These are phyloP conservation scores for Posidonia oceanica DNA, from an alignment of 116 monocot species.

Conservation along the genomic window DNA sequence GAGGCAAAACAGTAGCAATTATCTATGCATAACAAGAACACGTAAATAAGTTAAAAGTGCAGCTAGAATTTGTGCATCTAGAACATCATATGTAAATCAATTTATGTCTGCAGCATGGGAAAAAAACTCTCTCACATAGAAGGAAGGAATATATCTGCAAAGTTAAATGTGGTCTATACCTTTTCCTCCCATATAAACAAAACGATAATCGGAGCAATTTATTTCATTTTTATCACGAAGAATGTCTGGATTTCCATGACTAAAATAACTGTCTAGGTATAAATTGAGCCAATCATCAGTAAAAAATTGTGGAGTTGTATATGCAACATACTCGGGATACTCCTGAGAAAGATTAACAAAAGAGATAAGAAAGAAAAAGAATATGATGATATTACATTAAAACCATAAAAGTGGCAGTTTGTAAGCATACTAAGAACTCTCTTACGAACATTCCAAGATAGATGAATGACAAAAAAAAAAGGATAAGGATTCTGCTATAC, in stretches of 20 bases:
- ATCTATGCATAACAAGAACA: neutral
- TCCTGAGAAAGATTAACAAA: conserved; percentile 42
- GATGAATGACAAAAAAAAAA: too few relatives aligned
- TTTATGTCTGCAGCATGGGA: neutral
- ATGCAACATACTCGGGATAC: conserved; percentile 77
- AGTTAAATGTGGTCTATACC: conserved; percentile 22
- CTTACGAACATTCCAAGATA: too few relatives aligned
- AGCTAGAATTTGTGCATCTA: neutral
- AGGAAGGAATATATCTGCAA: too few relatives aligned
- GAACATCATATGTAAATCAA: too few relatives aligned
- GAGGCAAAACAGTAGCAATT: neutral
- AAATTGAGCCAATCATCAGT: conserved; percentile 97
- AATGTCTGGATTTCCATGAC: conserved; percentile 42
- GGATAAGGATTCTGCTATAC: too few relatives aligned
- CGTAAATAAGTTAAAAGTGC: neutral
- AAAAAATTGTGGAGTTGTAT: conserved; percentile 75
- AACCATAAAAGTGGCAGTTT: too few relatives aligned
- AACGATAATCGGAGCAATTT: conserved; percentile 85
- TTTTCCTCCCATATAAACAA: conserved; percentile 96
- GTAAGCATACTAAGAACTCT: too few relatives aligned
- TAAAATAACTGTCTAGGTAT: conserved; percentile 76
- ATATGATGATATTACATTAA: neutral
- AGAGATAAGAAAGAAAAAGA: neutral
- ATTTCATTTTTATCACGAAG: conserved; percentile 43
- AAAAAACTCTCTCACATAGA: too few relatives aligned